Evolutionary conservation across 1,284 basidiomycete genomes (phyloP), one percentile per base, ranked within the genome.

Genomic region (Phaffia rhodozyma): DNA sequence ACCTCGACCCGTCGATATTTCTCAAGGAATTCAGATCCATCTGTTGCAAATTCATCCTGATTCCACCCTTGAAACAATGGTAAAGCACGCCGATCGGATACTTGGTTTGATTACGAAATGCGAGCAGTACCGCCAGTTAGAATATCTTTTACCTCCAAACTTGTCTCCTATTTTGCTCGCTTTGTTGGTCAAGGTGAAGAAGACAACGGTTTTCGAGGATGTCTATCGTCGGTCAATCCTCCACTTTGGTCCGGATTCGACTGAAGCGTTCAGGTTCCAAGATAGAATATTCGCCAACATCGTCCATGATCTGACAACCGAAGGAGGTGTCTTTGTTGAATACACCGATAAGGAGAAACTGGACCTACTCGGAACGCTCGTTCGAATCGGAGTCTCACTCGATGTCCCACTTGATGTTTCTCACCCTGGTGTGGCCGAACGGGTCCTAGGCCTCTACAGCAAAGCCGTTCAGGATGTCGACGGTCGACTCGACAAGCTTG

Each of bases 311-410:
- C 20, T 65, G 18, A 65, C 63, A 2, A 65, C 63, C 20, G 54
- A 52, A 11, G 11, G 43, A 13, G 30, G 48, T 9, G 47, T 34
- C 23, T 50, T 59, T 23, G 58, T 65, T 23, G 18, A 32, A 3
- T 49, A 52, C 32, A 51, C 38, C 23, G 51, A 60, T 43, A 30
- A 29, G 18, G 82, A 86, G 27, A 75, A 84, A 50, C 85, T 86
- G 70, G 73, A 78, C 61, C 68, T 85, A 0, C 83, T 79, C 63
- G 71, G 72, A 23, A 68, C 71, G 27, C 71, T 80, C 58, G 68
- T 76, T 49, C 67, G 71, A 13, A 69, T 73, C 55, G 74, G 75
- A 0, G 63, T 69, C 11, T 68, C 70, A 11, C 79, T 80, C 61
- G 71, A 72, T n/a, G 63, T 79, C 55, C 59, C 69, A n/a, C 60